These are phyloP conservation scores for Fusarium nurragi DNA, from an alignment of 2,329 filamentous ascomycete species.

Conservation along the genomic window DNA sequence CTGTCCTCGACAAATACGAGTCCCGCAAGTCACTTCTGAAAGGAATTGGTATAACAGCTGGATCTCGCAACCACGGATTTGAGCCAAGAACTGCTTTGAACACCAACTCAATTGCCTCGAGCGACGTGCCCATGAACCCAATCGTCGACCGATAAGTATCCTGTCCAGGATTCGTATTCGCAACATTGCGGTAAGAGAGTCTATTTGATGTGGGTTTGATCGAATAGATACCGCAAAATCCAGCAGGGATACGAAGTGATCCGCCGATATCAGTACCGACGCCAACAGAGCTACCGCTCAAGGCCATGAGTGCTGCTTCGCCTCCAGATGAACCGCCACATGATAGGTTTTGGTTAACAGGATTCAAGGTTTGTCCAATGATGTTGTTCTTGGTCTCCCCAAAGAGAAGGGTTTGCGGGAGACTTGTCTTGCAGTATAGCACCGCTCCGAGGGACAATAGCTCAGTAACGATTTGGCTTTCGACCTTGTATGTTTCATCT, in stretches of 20 bases:
- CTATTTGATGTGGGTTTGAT: slow-evolving; percentile 35
- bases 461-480: slow-evolving; percentile 36
- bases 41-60: slow-evolving; percentile 70
- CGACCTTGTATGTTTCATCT: not conserved
- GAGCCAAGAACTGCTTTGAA: slow-evolving; percentile 65
- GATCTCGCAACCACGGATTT: slow-evolving; percentile 73
- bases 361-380: slow-evolving; percentile 48
- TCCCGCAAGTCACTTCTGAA: slow-evolving; percentile 64
- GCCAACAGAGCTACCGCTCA: slow-evolving; percentile 48
- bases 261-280: slow-evolving; percentile 52
- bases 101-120: slow-evolving; percentile 63
- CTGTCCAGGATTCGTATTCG: slow-evolving; percentile 59
- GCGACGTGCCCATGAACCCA: slow-evolving; percentile 68
- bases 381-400: slow-evolving; percentile 50
- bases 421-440: slow-evolving; percentile 40
- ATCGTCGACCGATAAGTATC: slow-evolving; percentile 69
- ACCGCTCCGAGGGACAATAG: slow-evolving; percentile 39
- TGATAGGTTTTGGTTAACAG: slow-evolving; percentile 46
- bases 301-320: slow-evolving; percentile 48
- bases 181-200: slow-evolving; percentile 32
- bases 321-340: slow-evolving; percentile 52
- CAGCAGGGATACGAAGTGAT: slow-evolving; percentile 47
- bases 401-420: slow-evolving; percentile 38
- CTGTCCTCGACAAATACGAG: slow-evolving; percentile 49
- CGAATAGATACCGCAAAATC: slow-evolving; percentile 38